Evolutionary conservation across 441 rosid species (phyloP), one percentile per base, ranked within the genome.

Genomic region (Jatropha multifida): DNA sequence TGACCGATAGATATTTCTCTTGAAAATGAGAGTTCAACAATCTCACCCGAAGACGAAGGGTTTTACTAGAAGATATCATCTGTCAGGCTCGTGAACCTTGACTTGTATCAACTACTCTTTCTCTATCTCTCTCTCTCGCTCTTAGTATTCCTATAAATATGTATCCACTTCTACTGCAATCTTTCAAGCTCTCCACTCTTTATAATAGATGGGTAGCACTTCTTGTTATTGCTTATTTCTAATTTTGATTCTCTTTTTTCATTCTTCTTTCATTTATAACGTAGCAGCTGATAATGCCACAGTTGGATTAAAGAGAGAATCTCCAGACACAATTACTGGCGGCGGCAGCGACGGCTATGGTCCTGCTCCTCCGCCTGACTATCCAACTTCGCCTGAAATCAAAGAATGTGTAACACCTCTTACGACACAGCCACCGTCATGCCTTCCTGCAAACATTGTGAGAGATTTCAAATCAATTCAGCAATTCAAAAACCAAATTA

Each of bases 361-460:
- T 58, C 62, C 37, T 58, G 62, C 37, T 58, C 32, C 62, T 58
- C 0, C 61, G 20, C 32, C 62, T 23, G 62, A n/a, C 1, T 13
- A 48, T 15, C 79, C 80, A 2, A n/a, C 69, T 40, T 76, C 83
- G 4, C 62, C 62, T n/a, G 69, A 68, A 4, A 78, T 74, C 1
- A 12, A 56, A 13, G 71, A 70, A 7, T 72, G 72, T 0, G 73
- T 68, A 1, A 72, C 80, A 0, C 67, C 76, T 0, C 8, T 40
- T 0, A 70, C 58, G 0, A 69, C 62, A 0, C 32, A 71, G 0
- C 70, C 44, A 2, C 79, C 59, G 0, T 15, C 71, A 0, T 74
- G 81, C 0, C 69, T 69, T 0, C 63, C 77, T 0, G 68, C 68
- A 2, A 76, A 41, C 18, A 42, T 81, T 2, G 0, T 0, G 7